Evolutionary conservation across 768 basidiomycete species (phyloP), one percentile per base, ranked within the genome.

Genomic region (Mycena belliarum): DNA sequence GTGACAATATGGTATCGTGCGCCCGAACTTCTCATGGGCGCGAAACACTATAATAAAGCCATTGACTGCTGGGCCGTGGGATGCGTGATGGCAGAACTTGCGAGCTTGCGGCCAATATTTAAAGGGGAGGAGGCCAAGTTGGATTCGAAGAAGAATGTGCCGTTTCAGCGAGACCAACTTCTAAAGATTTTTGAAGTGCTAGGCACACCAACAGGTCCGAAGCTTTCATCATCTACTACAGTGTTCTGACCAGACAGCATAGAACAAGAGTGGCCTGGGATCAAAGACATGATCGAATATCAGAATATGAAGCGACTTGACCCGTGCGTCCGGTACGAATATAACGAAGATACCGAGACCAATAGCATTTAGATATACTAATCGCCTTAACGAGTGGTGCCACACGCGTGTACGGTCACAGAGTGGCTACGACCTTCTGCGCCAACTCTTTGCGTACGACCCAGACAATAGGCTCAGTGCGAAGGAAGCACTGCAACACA

Each of bases 1-100:
- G 97, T 99, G 14, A 99, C 97, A 0, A 98, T 99, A 68, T 98
- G 97, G 97, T 99, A 99, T 70, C 91, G 97, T 50, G 93, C 94
- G 8, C 97, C 97, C 0, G 97, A 99, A 69, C 84, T 99, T 3
- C 81, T 99, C 11, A 82, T 99, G 75, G 96, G 97, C 25, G 94
- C 96, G 1, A 93, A 95, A 61, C 97, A 99, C 72, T 99, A 99
- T 72, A 96, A 97, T 63, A 94, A 93, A 65, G 91, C 95, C 5
- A 87, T 98, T 38, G 95, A 99, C 69, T 87, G 93, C 52, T 99
- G 97, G 97, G 95, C 97, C 24, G 87, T 98, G 6, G 97, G 95
- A 1, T 99, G 97, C 69, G 98, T 99, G 42, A 89, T 96, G 75
- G 97, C 95, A 1, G 97, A 99, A 73, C 76, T 99, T 20, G 87